A percentile compares a stretch with the other conserved stretches of the same genome.
These are phyloP conservation scores for Petunia secreta DNA, from an alignment of 257 asterid genomes.

Conservation along the genomic window DNA sequence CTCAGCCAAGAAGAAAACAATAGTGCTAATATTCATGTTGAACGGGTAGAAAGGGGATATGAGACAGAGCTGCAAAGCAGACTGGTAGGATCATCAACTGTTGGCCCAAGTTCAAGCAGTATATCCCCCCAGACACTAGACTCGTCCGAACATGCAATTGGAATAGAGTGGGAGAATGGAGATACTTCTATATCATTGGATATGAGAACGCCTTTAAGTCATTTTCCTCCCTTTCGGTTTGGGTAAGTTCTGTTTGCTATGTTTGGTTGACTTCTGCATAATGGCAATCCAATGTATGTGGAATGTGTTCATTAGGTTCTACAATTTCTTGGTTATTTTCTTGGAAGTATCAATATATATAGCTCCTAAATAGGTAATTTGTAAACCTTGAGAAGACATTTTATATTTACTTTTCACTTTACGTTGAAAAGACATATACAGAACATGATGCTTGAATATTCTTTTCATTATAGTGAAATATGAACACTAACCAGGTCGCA, in stretches of 20 bases:
- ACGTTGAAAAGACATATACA: slow-evolving; percentile 6
- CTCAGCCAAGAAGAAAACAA: slow-evolving; percentile 78
- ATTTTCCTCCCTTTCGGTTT: slow-evolving; percentile 95
- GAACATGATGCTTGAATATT: slow-evolving; percentile 13
- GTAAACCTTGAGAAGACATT: not conserved
- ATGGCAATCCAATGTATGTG: not conserved
- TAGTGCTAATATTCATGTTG: slow-evolving; percentile 54
- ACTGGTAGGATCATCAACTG: slow-evolving; percentile 48
- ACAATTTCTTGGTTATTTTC: not conserved
- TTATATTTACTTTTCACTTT: not conserved
- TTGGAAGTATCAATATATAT: not conserved
- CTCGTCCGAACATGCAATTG: slow-evolving; percentile 62
- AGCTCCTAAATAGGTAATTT: not conserved
- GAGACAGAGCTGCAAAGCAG: slow-evolving; percentile 56
- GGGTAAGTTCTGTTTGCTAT: slow-evolving; percentile 65
- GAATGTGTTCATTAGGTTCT: slow-evolving; percentile 5
- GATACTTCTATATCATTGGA: slow-evolving; percentile 80
- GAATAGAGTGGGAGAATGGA: slow-evolving; percentile 75
- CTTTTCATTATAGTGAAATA: not conserved
- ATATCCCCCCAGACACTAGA: slow-evolving; percentile 66
- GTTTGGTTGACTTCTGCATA: slow-evolving; percentile 27
- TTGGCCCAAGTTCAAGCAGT: slow-evolving; percentile 61
- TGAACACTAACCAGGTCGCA: not conserved
- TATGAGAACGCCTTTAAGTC: slow-evolving; percentile 89
- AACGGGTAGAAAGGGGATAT: slow-evolving; percentile 59